Evolutionary conservation across 495 filamentous ascomycete genomes (phyloP).

Genomic region (Xylaria telfairii): DNA sequence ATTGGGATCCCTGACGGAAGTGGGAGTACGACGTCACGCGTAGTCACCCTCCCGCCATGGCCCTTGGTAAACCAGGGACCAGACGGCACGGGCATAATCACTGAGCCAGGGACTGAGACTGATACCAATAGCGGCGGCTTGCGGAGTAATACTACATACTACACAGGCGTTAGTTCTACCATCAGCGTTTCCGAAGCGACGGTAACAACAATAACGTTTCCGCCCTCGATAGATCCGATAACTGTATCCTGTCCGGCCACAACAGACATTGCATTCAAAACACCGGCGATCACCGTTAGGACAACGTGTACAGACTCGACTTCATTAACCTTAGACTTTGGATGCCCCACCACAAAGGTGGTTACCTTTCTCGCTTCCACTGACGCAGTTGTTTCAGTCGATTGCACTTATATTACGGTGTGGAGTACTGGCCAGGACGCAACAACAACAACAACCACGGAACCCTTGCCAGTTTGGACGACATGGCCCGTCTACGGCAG

Average conservation of each 20-base stretch:
- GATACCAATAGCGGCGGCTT: neutral
- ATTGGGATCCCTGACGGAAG: constrained; percentile 13
- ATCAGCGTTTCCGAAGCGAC: neutral
- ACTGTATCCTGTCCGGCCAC: constrained; percentile 4
- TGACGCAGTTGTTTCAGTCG: neutral
- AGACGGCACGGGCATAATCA: neutral
- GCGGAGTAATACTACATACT: constrained; percentile 7
- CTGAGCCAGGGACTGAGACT: neutral
- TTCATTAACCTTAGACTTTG: neutral
- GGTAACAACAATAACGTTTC: constrained; percentile 12
- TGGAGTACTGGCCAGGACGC: constrained; percentile 3
- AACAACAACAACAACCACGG: neutral
- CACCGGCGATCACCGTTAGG: neutral
- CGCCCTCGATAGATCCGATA: neutral
- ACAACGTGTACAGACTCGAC: constrained; percentile 9
- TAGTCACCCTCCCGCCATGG: constrained; percentile 31
- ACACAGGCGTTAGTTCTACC: neutral
- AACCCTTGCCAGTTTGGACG: neutral
- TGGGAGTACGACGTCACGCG: constrained; percentile 23
- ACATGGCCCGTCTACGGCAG: neutral
- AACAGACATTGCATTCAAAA: neutral
- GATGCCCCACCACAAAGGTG: neutral
- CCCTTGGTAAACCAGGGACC: constrained; percentile 23
- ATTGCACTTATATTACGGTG: neutral
- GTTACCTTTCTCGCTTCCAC: neutral